phyloP scores from a whole-genome alignment of 2,329 filamentous ascomycete species.

The Xenoacremonium recifei region DNA sequence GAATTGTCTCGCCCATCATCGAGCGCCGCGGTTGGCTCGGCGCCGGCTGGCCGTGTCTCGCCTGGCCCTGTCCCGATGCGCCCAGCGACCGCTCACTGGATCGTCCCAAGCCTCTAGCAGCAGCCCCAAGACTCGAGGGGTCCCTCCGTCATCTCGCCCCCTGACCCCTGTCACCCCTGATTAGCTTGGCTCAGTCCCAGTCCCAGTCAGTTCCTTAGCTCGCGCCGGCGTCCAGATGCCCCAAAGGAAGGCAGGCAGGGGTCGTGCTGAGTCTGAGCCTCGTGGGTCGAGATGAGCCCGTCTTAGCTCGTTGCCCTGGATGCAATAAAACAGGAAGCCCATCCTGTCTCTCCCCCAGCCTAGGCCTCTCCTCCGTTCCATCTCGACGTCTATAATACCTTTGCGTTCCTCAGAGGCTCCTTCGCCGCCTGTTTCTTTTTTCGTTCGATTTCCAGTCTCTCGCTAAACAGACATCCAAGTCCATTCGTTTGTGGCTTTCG shows the following conservation, averaged over 20 bases:
- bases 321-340: slow-evolving; percentile 19
- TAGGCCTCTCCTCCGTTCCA: slow-evolving; percentile 7
- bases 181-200: too few relatives aligned
- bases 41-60: not conserved
- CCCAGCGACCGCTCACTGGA: not conserved
- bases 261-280: slow-evolving; percentile 9
- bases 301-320: slow-evolving; percentile 9
- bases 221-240: too few relatives aligned
- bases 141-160: not conserved
- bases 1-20: not conserved
- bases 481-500: slow-evolving; percentile 15
- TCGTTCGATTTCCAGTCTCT: slow-evolving; percentile 5
- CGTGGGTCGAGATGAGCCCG: slow-evolving; percentile 1
- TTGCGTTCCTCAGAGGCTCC: slow-evolving; percentile 3
- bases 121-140: too few relatives aligned
- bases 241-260: slow-evolving; percentile 22
- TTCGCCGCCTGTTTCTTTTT: slow-evolving; percentile 1
- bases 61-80: not conserved
- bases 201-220: slow-evolving; percentile 11
- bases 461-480: slow-evolving; percentile 2
- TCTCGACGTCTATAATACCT: slow-evolving; percentile 15
- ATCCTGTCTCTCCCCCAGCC: slow-evolving; percentile 4
- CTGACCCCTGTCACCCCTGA: not conserved
- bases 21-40: not conserved
- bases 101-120: not conserved